Conservation (phyloP, 345 rosid genomes). For the Litchi chinensis region DNA sequence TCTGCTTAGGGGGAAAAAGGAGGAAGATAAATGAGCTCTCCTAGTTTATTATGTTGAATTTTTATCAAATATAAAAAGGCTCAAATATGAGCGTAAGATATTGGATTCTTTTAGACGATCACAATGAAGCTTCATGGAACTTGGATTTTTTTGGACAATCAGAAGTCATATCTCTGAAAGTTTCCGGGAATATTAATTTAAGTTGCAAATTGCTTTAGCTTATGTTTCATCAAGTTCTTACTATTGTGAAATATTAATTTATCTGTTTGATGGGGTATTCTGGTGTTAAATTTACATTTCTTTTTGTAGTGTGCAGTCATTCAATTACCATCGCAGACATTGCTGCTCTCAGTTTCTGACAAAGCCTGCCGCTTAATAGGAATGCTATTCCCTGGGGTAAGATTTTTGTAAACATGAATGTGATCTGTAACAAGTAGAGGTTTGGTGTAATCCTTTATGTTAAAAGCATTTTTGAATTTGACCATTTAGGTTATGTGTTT, state of each 20-base stretch:
- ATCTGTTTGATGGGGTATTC: slow-evolving; percentile 17
- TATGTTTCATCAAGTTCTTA: slow-evolving; percentile 6
- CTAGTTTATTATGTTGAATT: background rate
- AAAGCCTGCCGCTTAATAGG: slow-evolving; percentile 95
- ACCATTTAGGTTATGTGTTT: background rate
- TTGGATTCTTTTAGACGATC: background rate
- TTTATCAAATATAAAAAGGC: background rate
- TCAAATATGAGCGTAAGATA: background rate
- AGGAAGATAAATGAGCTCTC: slow-evolving; percentile 2
- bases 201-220: slow-evolving; percentile 6
- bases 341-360: slow-evolving; percentile 92
- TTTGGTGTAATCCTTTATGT: background rate
- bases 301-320: slow-evolving; percentile 87
- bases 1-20: background rate
- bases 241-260: background rate
- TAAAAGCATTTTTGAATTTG: background rate
- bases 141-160: background rate
- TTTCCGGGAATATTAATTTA: background rate
- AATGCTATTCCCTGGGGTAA: slow-evolving; percentile 98
- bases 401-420: slow-evolving; percentile 28
- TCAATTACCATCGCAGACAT: slow-evolving; percentile 89
- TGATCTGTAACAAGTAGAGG: background rate
- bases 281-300: slow-evolving; percentile 21
- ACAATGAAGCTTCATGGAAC: background rate
- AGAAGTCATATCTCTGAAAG: background rate